phyloP scores from a whole-genome alignment of 2,329 filamentous ascomycete species.

The Penicillium sp. region DNA sequence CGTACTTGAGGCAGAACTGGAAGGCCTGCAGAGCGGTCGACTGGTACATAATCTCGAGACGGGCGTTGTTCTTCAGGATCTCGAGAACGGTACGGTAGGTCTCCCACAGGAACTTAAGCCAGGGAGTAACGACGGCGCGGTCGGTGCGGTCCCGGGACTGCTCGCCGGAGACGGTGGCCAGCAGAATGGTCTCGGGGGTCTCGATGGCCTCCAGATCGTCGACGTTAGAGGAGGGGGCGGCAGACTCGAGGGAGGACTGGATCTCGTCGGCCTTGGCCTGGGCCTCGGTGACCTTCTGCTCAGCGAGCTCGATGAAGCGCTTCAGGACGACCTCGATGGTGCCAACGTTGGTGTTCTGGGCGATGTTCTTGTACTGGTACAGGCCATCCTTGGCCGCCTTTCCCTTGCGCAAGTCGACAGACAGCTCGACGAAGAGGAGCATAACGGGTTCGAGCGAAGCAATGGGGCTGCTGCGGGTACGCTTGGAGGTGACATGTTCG shows the following conservation, averaged over 20 bases:
- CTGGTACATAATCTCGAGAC: constrained; percentile 97
- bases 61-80: constrained; percentile 98
- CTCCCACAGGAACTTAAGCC: constrained; percentile 99
- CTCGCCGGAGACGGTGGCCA: constrained; percentile 96
- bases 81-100: constrained; percentile 98
- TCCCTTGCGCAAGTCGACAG: constrained; percentile 95
- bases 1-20: constrained; percentile 97
- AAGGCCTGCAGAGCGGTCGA: constrained; percentile 97
- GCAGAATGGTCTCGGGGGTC: constrained; percentile 95
- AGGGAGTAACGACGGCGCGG: constrained; percentile 95
- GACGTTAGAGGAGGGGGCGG: constrained; percentile 70
- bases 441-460: constrained; percentile 95
- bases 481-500: constrained; percentile 98
- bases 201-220: constrained; percentile 97
- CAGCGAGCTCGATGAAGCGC: constrained; percentile 95
- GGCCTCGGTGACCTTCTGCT: constrained; percentile 92
- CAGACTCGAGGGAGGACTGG: constrained; percentile 80
- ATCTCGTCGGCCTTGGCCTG: constrained; percentile 96
- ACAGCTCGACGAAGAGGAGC: constrained; percentile 95
- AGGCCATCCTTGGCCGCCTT: constrained; percentile 98
- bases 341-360: constrained; percentile 96
- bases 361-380: constrained; percentile 99
- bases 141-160: constrained; percentile 97
- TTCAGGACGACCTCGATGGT: constrained; percentile 98
- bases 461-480: constrained; percentile 96